Base-by-base conservation (phyloP, 768 basidiomycete genomes). In the Pulveroboletus ravenelii region DNA sequence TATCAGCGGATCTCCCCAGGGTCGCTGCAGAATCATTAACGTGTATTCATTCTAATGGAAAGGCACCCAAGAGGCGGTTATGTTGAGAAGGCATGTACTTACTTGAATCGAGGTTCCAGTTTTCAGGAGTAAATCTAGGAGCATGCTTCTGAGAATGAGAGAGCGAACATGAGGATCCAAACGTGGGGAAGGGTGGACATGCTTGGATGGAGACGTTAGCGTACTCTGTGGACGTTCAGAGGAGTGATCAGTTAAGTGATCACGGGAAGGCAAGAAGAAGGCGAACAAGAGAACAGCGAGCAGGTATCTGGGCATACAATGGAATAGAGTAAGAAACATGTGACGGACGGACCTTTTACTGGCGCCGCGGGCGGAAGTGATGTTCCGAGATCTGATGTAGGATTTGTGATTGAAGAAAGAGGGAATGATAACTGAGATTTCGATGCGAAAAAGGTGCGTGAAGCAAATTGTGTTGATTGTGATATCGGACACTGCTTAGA, bases 81-180 rank as follows among this genome's bases (percentile, higher is more conserved):
- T 3, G 15, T 17, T 30, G 51, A 27, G 27, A 13, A n/a, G 23
- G n/a, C 3, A 20, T 23, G 34, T 6, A 46, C 56, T 43, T 20
- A 55, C 63, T n/a, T 13, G 47, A 13, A 45, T 48, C 10, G 6
- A n/a, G 1, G 42, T 27, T 51, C 60, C 61, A 55, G 35, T 54
- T 23, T 17, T 37, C 54, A 23, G 53, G 50, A 0, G 15, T 29
- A 14, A 62, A 40, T n/a, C 41, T 23, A 17, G 41, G 48, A 0
- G 20, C 13, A 18, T 31, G n/a, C 5, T 18, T 9, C 35, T 30
- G 35, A 41, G 50, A 25, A n/a, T n/a, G 1, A 3, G 34, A 30
- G 10, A 45, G 10, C 12, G 32, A 14, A 42, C 32, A 47, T 6
- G 49, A 45, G 4, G 34, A 6, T 17, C 40, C 37, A 27, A 36